Evolutionary conservation across 2,329 filamentous ascomycete genomes (phyloP), one percentile per base, ranked within the genome.

Genomic region (Fusarium buharicum): DNA sequence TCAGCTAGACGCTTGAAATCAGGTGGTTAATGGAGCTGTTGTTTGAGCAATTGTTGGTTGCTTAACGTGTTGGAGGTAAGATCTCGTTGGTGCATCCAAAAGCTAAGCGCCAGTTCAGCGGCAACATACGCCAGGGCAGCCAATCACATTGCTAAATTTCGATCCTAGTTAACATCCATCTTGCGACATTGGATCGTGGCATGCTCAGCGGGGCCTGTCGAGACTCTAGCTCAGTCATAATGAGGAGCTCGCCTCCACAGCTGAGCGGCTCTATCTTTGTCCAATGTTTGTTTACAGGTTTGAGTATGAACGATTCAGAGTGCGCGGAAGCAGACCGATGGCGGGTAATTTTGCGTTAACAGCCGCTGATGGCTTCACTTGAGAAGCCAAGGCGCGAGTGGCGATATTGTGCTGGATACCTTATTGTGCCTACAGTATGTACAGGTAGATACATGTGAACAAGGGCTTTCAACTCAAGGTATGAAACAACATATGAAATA

Each of bases 31-130:
- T 43, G 28, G 27, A 60, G 52, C 28, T 50, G 54, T 58, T 44
- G 52, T 30, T 43, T 55, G 30, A 62, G 33, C 22, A 48, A 24
- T 45, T 46, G 17, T 51, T 52, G 45, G 37, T 27, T 48, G 24
- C 16, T 52, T 13, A 20, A 64, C 62, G 27, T 46, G 46, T 33
- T 20, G 10, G 27, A 30, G 3, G 22, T 14, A 27, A 41, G 31
- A 10, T 49, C 33, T 16, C 28, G 22, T 24, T 24, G 22, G 22
- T 24, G 22, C 22, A 24, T 24, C 22, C 22, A 13, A 46, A 54
- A 66, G 57, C 24, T 62, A 66, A 63, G 62, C 62, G 62, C 62
- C 62, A 22, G 37, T 50, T 14, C 45, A 52, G 62, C 62, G 57
- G 62, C 31, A 65, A 66, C 40, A 39, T 4, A 62, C 40, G 52